Conservation (phyloP, 306 rosid genomes). For the Pterocarpus macrocarpus region DNA sequence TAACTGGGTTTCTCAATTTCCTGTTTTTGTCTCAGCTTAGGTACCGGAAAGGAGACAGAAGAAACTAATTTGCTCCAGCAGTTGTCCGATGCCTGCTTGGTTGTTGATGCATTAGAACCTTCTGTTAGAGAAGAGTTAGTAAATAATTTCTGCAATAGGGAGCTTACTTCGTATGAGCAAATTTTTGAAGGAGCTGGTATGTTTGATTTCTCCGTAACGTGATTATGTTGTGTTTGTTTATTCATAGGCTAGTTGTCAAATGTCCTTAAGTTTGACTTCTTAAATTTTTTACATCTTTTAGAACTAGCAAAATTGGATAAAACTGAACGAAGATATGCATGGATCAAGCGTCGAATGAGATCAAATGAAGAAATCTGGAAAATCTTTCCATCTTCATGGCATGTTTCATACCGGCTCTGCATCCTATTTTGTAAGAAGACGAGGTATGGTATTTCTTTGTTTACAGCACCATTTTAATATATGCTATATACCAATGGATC, state of each 20-base stretch:
- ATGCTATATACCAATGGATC: conserved; percentile 7
- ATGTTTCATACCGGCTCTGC: conserved; percentile 95
- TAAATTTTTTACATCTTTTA: conserved; percentile 44
- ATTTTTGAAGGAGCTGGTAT: conserved; percentile 99
- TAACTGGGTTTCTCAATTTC: conserved; percentile 53
- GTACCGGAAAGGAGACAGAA: conserved; percentile 98
- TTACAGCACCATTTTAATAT: conserved; percentile 23
- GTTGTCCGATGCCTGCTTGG: conserved; percentile 97
- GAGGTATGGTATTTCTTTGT: conserved; percentile 63
- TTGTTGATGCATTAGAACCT: conserved; percentile 97
- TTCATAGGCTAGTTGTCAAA: conserved; percentile 24
- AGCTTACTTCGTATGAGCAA: conserved; percentile 96
- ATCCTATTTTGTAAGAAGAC: conserved; percentile 96
- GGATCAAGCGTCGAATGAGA: conserved; percentile 98
- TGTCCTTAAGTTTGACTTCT: conserved; percentile 39
- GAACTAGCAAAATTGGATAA: conserved; percentile 97
- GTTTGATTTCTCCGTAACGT: conserved; percentile 46
- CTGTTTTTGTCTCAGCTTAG: conserved; percentile 84
- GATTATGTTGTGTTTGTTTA: conserved; percentile 40
- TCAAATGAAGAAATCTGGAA: conserved; percentile 99
- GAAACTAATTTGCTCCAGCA: conserved; percentile 90
- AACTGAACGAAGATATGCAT: conserved; percentile 97
- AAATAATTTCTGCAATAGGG: conserved; percentile 92
- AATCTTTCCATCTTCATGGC: conserved; percentile 94
- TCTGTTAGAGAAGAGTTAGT: conserved; percentile 98